phyloP scores from a whole-genome alignment of 805 yeast genomes.

The Lipomyces orientalis region DNA sequence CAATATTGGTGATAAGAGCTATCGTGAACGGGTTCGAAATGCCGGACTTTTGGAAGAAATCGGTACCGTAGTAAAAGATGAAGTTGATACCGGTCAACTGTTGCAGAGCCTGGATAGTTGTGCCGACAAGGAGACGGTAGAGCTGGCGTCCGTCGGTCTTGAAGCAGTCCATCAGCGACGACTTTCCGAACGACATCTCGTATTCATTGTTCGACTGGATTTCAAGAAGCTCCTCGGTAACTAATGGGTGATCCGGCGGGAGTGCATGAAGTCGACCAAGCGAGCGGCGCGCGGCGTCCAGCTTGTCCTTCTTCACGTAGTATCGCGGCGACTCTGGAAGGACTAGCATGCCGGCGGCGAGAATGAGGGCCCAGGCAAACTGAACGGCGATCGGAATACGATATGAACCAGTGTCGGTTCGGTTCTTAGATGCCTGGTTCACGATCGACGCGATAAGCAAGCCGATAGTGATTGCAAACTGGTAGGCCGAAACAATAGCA shows the following conservation, averaged over 20 bases:
- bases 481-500: slow-evolving; percentile 74
- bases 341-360: slow-evolving; percentile 65
- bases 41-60: slow-evolving; percentile 76
- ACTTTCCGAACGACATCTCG: slow-evolving; percentile 44
- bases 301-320: slow-evolving; percentile 60
- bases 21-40: slow-evolving; percentile 67
- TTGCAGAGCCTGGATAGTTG: slow-evolving; percentile 75
- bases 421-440: slow-evolving; percentile 38
- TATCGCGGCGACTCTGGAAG: slow-evolving; percentile 81
- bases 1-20: slow-evolving; percentile 81
- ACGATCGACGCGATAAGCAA: slow-evolving; percentile 62
- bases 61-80: slow-evolving; percentile 86
- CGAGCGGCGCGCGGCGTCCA: slow-evolving; percentile 63
- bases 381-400: slow-evolving; percentile 77
- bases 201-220: slow-evolving; percentile 56
- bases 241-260: slow-evolving; percentile 53
- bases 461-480: slow-evolving; percentile 75
- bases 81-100: slow-evolving; percentile 92
- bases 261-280: slow-evolving; percentile 55
- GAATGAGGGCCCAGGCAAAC: slow-evolving; percentile 66
- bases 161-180: slow-evolving; percentile 29
- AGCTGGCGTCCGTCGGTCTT: slow-evolving; percentile 42
- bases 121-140: slow-evolving; percentile 60
- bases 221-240: slow-evolving; percentile 55
- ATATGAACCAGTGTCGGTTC: slow-evolving; percentile 81